Evolutionary conservation across 305 asterid species (phyloP).

Genomic region (Solanum hybrid): DNA sequence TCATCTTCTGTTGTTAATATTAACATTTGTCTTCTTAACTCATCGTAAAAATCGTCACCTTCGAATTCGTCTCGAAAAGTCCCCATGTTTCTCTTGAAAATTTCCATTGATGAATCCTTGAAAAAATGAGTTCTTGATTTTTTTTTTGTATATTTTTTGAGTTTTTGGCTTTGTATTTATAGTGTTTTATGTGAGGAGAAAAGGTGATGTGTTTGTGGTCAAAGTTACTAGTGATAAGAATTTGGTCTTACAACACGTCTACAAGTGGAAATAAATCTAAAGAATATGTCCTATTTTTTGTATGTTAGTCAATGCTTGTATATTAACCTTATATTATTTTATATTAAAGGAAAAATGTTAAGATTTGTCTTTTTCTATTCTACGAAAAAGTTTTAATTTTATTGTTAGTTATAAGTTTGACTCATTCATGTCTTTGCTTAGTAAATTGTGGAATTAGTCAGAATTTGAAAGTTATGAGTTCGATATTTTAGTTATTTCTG

Average conservation of each 20-base stretch:
- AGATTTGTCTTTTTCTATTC: background rate
- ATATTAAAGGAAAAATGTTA: background rate
- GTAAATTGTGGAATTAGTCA: background rate
- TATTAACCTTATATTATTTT: background rate
- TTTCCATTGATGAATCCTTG: constrained; percentile 5
- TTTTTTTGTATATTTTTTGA: background rate
- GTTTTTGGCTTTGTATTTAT: background rate
- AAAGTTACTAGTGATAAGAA: constrained; percentile 9
- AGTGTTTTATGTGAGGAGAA: background rate
- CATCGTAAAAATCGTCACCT: constrained; percentile 25
- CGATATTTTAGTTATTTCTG: background rate
- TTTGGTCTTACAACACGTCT: constrained; percentile 1
- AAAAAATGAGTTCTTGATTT: background rate
- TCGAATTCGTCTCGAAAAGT: constrained; percentile 5
- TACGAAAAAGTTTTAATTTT: background rate
- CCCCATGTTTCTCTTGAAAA: background rate
- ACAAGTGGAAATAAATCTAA: constrained; percentile 17
- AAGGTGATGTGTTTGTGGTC: constrained; percentile 9
- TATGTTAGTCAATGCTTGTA: background rate
- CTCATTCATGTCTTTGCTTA: rapidly evolving
- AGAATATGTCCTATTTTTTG: constrained; percentile 18
- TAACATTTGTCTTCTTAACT: constrained; percentile 25
- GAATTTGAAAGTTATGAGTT: background rate
- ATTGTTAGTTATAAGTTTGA: background rate
- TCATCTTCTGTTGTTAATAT: constrained; percentile 23